Evolutionary conservation across 1,284 basidiomycete genomes (phyloP), one percentile per base, ranked within the genome.

Genomic region (Exobasidium rhododendri): DNA sequence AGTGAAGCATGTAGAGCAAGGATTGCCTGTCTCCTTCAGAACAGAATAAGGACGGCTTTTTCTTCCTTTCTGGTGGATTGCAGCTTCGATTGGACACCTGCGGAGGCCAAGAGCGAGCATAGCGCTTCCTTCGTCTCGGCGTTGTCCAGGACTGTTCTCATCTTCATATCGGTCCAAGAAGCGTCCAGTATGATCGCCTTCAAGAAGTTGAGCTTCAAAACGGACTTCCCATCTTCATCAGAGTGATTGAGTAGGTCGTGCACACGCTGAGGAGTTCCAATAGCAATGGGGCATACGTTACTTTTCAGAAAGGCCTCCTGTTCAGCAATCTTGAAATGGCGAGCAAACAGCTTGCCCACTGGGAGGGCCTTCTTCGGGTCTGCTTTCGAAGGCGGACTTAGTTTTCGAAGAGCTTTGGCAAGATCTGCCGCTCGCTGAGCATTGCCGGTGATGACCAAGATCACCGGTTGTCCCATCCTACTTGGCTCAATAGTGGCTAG

Each of bases 331-430:
- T 77, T 77, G 45, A 77, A 77, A 54, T 77, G 75, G 22, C 75
- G 71, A 30, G 75, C 74, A 64, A 77, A 77, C 26, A 77, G 69
- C 63, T 77, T 77, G 26, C 68, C 75, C 0, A 77, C 75, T 6
- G 64, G 64, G 30, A 68, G 62, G 10, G 26, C 35, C 30, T 7
- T 20, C 46, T 29, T n/a, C 44, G 22, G 22, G n/a, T 5, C 20
- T 13, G 31, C 28, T 17, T 28, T 20, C 35, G 22, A 53, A 26
- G 62, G 57, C 0, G 71, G 71, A 6, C 66, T 61, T 11, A 77
- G 63, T 13, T 60, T 4, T 35, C 72, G 65, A 7, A 77, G 62
- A 14, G 63, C 3, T 45, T 70, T 63, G 20, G 70, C 65, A 7
- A 77, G 60, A 30, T 76, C 74, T 4, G 75, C 74, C 4, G 74